Conservation (phyloP, 139 green algal genomes). For the Chlorella sp. region DNA sequence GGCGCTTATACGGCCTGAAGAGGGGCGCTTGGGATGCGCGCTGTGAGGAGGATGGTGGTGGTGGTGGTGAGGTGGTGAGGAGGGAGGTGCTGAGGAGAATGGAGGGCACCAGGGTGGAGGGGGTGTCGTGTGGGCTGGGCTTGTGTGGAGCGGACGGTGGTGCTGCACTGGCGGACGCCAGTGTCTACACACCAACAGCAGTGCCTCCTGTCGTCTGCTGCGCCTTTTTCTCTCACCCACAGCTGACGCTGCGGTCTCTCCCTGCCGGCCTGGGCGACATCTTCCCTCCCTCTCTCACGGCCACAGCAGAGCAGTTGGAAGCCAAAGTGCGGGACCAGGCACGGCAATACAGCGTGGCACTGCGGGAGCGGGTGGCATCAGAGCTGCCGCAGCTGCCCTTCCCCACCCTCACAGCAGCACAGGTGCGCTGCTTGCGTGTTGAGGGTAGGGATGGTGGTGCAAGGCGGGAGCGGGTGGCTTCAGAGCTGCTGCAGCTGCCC, state of each 20-base stretch:
- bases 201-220: neutral
- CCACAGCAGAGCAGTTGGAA: constrained; percentile 8
- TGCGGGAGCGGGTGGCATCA: constrained; percentile 34
- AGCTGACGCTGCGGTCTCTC: constrained; percentile 43
- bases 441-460: too few relatives aligned
- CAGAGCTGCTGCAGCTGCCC: constrained; percentile 39
- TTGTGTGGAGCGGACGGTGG: neutral
- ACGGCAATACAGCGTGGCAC: constrained; percentile 1
- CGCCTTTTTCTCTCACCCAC: neutral
- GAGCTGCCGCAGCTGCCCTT: constrained; percentile 39
- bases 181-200: neutral
- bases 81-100: neutral
- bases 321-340: constrained; percentile 1
- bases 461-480: neutral
- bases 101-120: too few relatives aligned
- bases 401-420: neutral
- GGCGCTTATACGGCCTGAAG: too few relatives aligned
- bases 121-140: neutral
- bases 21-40: neutral
- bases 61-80: neutral
- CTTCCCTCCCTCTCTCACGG: constrained; percentile 11
- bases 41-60: neutral
- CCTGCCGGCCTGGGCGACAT: constrained; percentile 34
- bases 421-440: too few relatives aligned
- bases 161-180: neutral